Evolutionary conservation across 768 basidiomycete genomes (phyloP).

Genomic region (Boletus fagicola): DNA sequence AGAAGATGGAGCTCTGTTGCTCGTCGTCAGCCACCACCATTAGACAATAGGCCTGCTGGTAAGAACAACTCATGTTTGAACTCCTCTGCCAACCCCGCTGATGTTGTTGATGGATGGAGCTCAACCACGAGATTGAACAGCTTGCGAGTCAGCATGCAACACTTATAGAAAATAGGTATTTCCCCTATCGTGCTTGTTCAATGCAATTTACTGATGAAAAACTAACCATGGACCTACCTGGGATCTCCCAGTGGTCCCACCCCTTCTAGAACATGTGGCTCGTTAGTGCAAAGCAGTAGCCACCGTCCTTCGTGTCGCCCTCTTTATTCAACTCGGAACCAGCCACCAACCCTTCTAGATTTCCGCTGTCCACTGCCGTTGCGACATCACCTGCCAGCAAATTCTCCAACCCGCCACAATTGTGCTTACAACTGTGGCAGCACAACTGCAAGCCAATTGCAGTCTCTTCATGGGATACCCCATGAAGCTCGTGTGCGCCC

Average conservation of each 20-base stretch:
- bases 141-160: not conserved
- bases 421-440: not conserved
- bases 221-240: not conserved
- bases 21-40: not conserved
- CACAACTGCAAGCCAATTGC: not conserved
- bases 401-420: not conserved
- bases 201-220: not conserved
- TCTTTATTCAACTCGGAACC: not conserved
- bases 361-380: not conserved
- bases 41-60: not conserved
- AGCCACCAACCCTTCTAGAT: not conserved
- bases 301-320: not conserved
- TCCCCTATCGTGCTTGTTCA: not conserved
- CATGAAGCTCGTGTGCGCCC: constrained; percentile 2
- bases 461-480: not conserved
- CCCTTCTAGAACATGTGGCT: not conserved
- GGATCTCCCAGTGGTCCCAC: not conserved
- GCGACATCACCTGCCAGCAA: not conserved
- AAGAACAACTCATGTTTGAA: not conserved
- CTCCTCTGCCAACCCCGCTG: not conserved
- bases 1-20: not conserved
- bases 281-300: not conserved
- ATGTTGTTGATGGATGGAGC: not conserved
- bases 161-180: not conserved
- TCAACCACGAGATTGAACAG: not conserved